Evolutionary conservation across 2,329 filamentous ascomycete genomes (phyloP).

Genomic region (Trichoderma sp.): DNA sequence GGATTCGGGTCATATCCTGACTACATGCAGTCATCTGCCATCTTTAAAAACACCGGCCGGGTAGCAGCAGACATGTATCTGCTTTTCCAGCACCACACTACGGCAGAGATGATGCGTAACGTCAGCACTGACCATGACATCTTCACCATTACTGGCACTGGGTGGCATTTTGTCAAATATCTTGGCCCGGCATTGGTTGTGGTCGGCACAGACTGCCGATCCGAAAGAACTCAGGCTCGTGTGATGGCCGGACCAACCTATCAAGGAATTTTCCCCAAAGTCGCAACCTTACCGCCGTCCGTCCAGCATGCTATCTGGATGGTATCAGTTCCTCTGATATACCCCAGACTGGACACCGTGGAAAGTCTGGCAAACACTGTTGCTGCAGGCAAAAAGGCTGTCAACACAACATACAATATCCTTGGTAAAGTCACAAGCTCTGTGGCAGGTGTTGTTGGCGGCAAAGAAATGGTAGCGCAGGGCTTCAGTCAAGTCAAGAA

Average conservation of each 20-base stretch:
- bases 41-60: constrained; percentile 97
- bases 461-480: constrained; percentile 87
- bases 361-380: constrained; percentile 91
- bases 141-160: constrained; percentile 95
- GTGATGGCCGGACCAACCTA: constrained; percentile 97
- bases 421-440: constrained; percentile 94
- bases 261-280: constrained; percentile 94
- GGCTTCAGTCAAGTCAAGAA: constrained; percentile 96
- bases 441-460: constrained; percentile 92
- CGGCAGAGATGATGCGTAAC: constrained; percentile 87
- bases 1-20: constrained; percentile 97
- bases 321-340: constrained; percentile 86
- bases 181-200: constrained; percentile 89
- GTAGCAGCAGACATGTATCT: constrained; percentile 98
- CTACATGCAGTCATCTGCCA: constrained; percentile 96
- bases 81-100: constrained; percentile 97
- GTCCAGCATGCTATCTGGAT: constrained; percentile 98
- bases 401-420: constrained; percentile 95
- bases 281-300: constrained; percentile 84
- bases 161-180: constrained; percentile 98
- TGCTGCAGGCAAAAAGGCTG: constrained; percentile 92
- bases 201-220: constrained; percentile 87
- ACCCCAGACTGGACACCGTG: constrained; percentile 87
- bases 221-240: constrained; percentile 85
- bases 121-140: constrained; percentile 86